phyloP scores from a whole-genome alignment of 495 filamentous ascomycete genomes.

The Aeminium ludgeri region DNA sequence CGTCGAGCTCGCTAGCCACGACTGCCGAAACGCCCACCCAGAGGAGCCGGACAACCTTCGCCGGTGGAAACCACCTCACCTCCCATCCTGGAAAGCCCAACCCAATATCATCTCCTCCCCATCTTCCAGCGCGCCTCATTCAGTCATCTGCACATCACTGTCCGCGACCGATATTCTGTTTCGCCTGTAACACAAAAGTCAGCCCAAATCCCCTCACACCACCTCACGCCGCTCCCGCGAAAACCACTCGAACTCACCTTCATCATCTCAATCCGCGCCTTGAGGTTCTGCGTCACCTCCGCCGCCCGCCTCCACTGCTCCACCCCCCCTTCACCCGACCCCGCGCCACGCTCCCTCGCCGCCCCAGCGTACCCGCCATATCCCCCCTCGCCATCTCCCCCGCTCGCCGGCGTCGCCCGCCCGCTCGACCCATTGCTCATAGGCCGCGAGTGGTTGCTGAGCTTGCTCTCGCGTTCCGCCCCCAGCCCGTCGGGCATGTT shows the following conservation, averaged over 20 bases:
- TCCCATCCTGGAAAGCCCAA: neutral
- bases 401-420: constrained; percentile 19
- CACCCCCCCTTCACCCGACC: constrained; percentile 36
- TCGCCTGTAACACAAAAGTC: constrained; percentile 7
- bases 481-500: constrained; percentile 30
- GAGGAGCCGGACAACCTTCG: neutral
- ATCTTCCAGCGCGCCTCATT: neutral
- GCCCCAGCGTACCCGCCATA: constrained; percentile 31
- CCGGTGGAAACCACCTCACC: neutral
- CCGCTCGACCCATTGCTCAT: constrained; percentile 19
- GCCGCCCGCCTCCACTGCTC: constrained; percentile 97
- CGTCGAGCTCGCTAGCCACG: neutral
- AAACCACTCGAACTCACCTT: constrained; percentile 34
- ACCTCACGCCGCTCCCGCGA: too few relatives aligned
- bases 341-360: constrained; percentile 20
- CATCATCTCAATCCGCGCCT: constrained; percentile 86
- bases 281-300: constrained; percentile 96
- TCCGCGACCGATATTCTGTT: constrained; percentile 11
- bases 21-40: neutral
- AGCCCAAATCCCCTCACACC: neutral
- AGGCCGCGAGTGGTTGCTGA: constrained; percentile 28
- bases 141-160: constrained; percentile 3
- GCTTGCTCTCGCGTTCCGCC: constrained; percentile 23
- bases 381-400: constrained; percentile 8
- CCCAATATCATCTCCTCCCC: neutral